Conservation (phyloP, 768 basidiomycete genomes). For the Sporobolomyces roseus region DNA sequence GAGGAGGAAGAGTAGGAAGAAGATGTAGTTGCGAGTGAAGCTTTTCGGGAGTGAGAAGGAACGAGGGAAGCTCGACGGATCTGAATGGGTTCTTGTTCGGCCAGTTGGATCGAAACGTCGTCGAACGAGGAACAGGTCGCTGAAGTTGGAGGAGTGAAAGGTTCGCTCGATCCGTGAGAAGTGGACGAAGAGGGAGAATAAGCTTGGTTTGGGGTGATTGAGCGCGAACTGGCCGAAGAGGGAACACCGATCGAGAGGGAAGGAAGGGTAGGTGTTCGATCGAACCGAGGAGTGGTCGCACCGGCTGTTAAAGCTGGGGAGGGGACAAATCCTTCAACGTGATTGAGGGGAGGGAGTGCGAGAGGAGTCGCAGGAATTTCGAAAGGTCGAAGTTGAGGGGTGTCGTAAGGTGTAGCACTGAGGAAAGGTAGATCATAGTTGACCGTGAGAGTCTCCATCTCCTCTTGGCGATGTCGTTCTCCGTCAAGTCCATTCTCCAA, state of each 20-base stretch:
- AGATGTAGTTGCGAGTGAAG: constrained; percentile 37
- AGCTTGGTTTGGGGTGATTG: neutral
- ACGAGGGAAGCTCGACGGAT: constrained; percentile 20
- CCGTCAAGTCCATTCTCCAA: neutral
- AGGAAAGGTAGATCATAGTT: constrained; percentile 31
- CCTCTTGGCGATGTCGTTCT: no score
- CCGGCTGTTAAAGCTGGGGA: constrained; percentile 4
- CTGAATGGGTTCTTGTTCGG: constrained; percentile 19
- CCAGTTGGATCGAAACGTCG: constrained; percentile 11
- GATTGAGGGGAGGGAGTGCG: constrained; percentile 2
- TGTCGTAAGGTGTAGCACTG: constrained; percentile 8
- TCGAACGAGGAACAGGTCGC: no score
- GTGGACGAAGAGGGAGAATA: constrained; percentile 28
- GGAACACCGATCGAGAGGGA: neutral
- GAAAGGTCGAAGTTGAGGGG: constrained; percentile 12
- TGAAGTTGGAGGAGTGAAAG: constrained; percentile 6
- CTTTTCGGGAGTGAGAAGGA: constrained; percentile 3
- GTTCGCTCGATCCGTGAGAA: no score
- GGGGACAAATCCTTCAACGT: no score
- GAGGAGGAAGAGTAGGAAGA: neutral
- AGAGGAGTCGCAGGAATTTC: constrained; percentile 21
- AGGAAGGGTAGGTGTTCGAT: constrained; percentile 21
- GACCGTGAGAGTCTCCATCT: no score
- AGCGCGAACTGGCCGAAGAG: neutral
- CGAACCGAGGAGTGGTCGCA: neutral